phyloP scores from a whole-genome alignment of 805 yeast genomes.

The Zygosaccharomyces lentus region DNA sequence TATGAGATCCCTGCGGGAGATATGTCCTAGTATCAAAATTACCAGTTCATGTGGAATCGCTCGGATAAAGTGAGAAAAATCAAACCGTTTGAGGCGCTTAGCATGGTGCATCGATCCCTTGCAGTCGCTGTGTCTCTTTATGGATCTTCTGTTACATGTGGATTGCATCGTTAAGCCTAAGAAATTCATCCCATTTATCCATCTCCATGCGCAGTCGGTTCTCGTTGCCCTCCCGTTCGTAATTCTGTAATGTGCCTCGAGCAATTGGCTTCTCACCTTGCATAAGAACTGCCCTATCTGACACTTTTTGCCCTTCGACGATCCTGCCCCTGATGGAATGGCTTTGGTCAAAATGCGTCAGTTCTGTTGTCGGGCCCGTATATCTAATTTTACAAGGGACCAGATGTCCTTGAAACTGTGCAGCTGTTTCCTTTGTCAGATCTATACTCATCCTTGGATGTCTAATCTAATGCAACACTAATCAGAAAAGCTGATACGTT shows the following conservation, averaged over 20 bases:
- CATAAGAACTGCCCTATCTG: conserved; percentile 6
- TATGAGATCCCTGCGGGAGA: conserved; percentile 16
- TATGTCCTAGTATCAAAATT: conserved; percentile 6
- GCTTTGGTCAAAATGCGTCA: conserved; percentile 6
- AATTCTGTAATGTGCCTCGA: conserved; percentile 24
- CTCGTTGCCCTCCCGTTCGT: conserved; percentile 39
- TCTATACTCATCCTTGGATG: background rate
- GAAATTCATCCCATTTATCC: conserved; percentile 28
- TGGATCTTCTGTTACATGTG: conserved; percentile 10
- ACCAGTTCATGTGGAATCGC: conserved; percentile 18
- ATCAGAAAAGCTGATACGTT: background rate
- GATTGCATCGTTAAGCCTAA: conserved; percentile 19
- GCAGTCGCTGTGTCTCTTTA: background rate
- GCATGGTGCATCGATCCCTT: background rate
- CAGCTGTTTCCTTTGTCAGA: conserved; percentile 10
- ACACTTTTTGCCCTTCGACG: background rate
- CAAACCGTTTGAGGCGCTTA: background rate
- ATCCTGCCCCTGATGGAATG: conserved; percentile 4
- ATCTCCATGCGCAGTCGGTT: conserved; percentile 25
- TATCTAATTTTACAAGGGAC: conserved; percentile 25
- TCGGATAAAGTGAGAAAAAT: conserved; percentile 9
- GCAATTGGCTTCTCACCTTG: conserved; percentile 2
- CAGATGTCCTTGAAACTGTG: conserved; percentile 11
- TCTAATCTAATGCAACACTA: background rate
- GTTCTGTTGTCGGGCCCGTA: conserved; percentile 20